Percentiles rank a stretch among this genome's conserved stretches.
Evolutionary conservation across 192 early-diverging fungal species (phyloP).

Genomic region (Coemansia sp.): DNA sequence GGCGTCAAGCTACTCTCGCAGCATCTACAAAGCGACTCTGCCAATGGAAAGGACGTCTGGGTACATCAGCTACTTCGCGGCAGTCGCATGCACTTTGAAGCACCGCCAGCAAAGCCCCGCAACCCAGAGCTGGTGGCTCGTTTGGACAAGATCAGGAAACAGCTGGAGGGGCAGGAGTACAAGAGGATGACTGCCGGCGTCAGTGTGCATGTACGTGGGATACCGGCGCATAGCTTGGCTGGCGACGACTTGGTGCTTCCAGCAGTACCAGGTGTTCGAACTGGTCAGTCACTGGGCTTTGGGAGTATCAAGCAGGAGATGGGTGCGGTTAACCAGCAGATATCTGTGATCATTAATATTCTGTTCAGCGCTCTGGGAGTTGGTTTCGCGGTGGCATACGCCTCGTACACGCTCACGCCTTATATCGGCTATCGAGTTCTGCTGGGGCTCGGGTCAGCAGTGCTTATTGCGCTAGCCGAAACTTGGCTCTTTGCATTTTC

Average conservation of each 20-base stretch:
- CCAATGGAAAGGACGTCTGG: conserved; percentile 12
- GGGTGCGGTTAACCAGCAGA: conserved; percentile 25
- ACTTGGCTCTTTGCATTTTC: conserved; percentile 42
- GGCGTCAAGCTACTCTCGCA: conserved; percentile 25
- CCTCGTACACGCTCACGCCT: conserved; percentile 41
- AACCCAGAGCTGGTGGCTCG: conserved; percentile 43
- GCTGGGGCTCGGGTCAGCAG: conserved; percentile 29
- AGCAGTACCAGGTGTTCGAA: conserved; percentile 40
- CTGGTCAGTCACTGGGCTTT: conserved; percentile 4
- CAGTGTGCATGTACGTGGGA: neutral
- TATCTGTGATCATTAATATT: conserved; percentile 47
- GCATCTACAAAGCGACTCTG: conserved; percentile 1
- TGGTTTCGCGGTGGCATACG: conserved; percentile 49
- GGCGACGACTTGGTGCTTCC: conserved; percentile 12
- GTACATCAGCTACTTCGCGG: conserved; percentile 36
- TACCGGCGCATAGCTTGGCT: neutral
- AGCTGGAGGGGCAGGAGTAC: conserved; percentile 48
- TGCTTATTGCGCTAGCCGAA: conserved; percentile 30
- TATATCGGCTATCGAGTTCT: conserved; percentile 46
- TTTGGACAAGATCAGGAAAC: conserved; percentile 31
- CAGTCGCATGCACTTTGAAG: conserved; percentile 30
- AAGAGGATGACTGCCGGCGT: conserved; percentile 28
- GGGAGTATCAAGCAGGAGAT: conserved; percentile 30
- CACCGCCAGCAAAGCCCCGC: conserved; percentile 17
- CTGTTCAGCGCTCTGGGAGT: conserved; percentile 48